Base-by-base conservation (phyloP, 2,329 filamentous ascomycete species). In the Penicillium sp. region DNA sequence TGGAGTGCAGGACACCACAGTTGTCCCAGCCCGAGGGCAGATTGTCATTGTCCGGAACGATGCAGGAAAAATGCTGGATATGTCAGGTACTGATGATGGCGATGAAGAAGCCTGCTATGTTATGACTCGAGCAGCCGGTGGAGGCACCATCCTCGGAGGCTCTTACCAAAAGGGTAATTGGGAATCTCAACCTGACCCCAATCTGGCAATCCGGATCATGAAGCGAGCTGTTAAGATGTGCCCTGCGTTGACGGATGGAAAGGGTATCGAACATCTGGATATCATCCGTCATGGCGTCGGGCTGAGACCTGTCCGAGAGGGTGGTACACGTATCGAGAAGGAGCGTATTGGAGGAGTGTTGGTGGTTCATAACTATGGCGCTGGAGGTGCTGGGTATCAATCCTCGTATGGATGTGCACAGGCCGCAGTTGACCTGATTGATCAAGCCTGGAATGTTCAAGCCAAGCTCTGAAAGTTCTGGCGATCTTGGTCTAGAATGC, bases 141-240 rank as follows among this genome's bases (percentile, higher is more conserved):
- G 91, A 16, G 91, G 91, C 5, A 93, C 89, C 0, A 81, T 96
- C 38, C 77, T 96, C 2, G 91, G 91, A 14, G 91, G 91, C 1
- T 92, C 87, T 33, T 88, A 94, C 67, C 86, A 91, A 69, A 82
- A 86, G 62, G 82, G 84, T 12, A 88, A 85, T 66, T 95, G 89
- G 89, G 88, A 93, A 58, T 82, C 85, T 26, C 82, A 86, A 61
- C 84, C 87, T 1, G 91, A 95, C 65, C 86, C 87, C 0, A 89
- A 89, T 66, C 79, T 90, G 14, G 89, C 90, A 0, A 73, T 82
- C 52, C 81, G 91, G n/a, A 94, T 96, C 70, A 92, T 96, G 89
- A 85, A 86, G 73, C 82, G 90, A 6, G 70, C 64, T 17, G 58
- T 75, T 0, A 56, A 65, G 2, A 50, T 70, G 10, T 70, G 66